A percentile compares a stretch with the other conserved stretches of the same genome.
Conservation (phyloP, 352 stramenopile genomes). For the Thraustochytrium sp. region DNA sequence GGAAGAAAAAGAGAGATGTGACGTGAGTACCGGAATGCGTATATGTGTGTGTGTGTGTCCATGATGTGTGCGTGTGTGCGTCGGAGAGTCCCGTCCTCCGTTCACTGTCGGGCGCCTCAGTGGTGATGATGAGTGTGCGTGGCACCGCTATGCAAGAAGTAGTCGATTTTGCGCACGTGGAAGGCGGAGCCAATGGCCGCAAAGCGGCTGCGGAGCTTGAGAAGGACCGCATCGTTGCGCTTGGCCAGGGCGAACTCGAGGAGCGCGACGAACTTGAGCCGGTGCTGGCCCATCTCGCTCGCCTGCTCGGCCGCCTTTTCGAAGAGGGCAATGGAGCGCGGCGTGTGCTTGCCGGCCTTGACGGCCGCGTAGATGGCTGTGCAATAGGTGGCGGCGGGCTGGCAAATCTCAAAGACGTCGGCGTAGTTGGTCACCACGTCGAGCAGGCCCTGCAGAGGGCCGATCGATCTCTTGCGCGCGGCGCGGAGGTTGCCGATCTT, state of each 20-base stretch:
- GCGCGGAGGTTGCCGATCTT: not conserved
- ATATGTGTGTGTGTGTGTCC: no score
- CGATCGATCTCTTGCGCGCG: not conserved
- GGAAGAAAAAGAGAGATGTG: no score
- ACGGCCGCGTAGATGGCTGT: not conserved
- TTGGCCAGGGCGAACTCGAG: not conserved
- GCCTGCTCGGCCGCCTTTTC: conserved; percentile 20
- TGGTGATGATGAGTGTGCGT: no score
- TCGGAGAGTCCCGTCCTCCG: no score
- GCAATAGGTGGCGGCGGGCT: conserved; percentile 6
- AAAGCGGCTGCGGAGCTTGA: not conserved
- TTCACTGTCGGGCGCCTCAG: no score
- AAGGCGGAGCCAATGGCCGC: not conserved
- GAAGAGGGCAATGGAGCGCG: not conserved
- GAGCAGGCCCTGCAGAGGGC: not conserved
- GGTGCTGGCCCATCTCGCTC: not conserved
- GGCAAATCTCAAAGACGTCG: not conserved
- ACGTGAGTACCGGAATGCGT: no score
- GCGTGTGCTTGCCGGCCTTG: not conserved
- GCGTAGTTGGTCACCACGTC: not conserved
- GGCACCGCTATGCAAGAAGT: no score
- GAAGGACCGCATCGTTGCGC: not conserved
- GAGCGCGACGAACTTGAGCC: conserved; percentile 8
- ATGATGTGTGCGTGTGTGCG: no score
- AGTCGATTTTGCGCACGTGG: not conserved